These are phyloP conservation scores for Colletotrichum noveboracense DNA, from an alignment of 2,329 filamentous ascomycete species.

Conservation along the genomic window DNA sequence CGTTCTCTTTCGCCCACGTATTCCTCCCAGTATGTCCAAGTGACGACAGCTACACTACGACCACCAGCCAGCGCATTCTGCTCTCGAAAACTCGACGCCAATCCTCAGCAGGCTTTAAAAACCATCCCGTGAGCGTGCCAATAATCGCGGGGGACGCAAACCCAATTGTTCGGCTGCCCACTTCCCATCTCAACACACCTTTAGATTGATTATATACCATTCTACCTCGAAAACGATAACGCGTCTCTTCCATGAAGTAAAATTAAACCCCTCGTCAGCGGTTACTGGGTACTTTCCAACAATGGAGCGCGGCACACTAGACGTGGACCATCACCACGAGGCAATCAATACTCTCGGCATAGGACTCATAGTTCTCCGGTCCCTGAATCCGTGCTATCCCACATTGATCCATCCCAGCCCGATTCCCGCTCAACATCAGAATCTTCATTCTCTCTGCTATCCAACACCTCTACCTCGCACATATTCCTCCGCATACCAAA, in stretches of 20 bases:
- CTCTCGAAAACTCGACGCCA: neutral
- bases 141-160: neutral
- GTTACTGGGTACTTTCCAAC: neutral
- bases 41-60: rapidly evolving
- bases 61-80: neutral
- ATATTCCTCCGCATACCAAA: neutral
- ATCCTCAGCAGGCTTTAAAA: rapidly evolving
- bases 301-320: too few relatives aligned
- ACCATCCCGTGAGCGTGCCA: neutral
- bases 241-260: neutral
- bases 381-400: too few relatives aligned
- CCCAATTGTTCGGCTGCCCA: neutral
- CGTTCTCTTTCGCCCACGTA: neutral
- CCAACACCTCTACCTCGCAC: rapidly evolving
- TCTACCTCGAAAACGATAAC: rapidly evolving
- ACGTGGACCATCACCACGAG: too few relatives aligned
- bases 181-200: neutral
- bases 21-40: neutral
- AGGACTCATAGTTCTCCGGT: neutral
- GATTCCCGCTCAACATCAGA: neutral
- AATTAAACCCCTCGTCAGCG: rapidly evolving
- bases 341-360: too few relatives aligned
- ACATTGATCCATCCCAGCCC: too few relatives aligned
- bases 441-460: rapidly evolving
- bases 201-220: neutral